phyloP scores from a whole-genome alignment of 768 basidiomycete species.

The Suillus lakei region DNA sequence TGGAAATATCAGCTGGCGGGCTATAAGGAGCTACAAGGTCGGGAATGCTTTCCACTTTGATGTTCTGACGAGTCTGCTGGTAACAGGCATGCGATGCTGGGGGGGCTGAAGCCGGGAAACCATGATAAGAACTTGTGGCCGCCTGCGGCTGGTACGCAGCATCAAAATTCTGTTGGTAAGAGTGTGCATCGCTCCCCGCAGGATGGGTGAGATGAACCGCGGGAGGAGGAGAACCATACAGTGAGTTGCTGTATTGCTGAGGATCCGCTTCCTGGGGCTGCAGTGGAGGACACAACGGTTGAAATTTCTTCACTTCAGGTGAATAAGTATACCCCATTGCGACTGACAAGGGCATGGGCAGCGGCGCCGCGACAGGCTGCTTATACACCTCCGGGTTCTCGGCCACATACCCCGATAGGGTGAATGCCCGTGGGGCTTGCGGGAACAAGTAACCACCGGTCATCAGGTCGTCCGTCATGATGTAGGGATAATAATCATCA shows the following conservation, averaged over 20 bases:
- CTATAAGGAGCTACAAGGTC: constrained; percentile 24
- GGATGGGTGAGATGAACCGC: constrained; percentile 19
- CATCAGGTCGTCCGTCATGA: constrained; percentile 28
- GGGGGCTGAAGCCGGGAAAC: constrained; percentile 21
- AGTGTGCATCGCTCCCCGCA: constrained; percentile 18
- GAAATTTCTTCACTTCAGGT: constrained; percentile 38
- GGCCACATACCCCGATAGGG: constrained; percentile 25
- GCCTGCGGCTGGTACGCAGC: constrained; percentile 25
- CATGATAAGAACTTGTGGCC: constrained; percentile 29
- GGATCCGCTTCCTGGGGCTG: constrained; percentile 33
- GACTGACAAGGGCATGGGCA: constrained; percentile 36
- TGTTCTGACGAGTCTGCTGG: constrained; percentile 22
- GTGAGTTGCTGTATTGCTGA: constrained; percentile 21
- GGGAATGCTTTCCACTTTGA: constrained; percentile 35
- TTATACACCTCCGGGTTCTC: constrained; percentile 35
- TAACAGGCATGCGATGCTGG: constrained; percentile 26
- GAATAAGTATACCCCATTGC: constrained; percentile 39
- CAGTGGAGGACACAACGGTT: constrained; percentile 39
- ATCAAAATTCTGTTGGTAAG: constrained; percentile 33
- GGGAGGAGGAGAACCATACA: constrained; percentile 16
- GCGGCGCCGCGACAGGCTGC: constrained; percentile 36
- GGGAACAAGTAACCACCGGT: constrained; percentile 26
- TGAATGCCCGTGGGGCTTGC: constrained; percentile 27
- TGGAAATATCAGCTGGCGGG: constrained; percentile 26
- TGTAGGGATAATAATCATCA: constrained; percentile 36